These are phyloP conservation scores for Russula dissimulans DNA, from an alignment of 768 basidiomycete species.

Conservation along the genomic window DNA sequence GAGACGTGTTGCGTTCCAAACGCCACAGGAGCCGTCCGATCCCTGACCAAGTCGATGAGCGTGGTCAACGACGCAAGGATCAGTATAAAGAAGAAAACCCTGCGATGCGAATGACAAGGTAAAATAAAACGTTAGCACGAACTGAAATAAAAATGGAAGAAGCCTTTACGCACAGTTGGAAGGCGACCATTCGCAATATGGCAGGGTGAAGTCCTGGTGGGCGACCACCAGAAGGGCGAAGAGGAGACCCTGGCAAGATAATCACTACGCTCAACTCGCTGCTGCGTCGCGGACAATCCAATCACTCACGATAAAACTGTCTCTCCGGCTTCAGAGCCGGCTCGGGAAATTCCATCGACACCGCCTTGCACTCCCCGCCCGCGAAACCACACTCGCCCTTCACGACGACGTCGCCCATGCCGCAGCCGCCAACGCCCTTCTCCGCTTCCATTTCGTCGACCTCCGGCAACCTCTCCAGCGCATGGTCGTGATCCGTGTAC, in stretches of 20 bases:
- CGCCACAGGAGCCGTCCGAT: conserved; percentile 33
- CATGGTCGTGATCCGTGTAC: neutral
- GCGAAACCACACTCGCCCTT: conserved; percentile 5
- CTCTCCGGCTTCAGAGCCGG: neutral
- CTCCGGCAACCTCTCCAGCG: conserved; percentile 2
- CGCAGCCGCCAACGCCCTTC: too few species aligned
- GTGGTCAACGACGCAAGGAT: conserved; percentile 42
- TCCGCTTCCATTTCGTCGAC: neutral
- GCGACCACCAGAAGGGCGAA: conserved; percentile 8
- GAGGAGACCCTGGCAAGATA: conserved; percentile 1
- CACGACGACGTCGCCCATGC: neutral
- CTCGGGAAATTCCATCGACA: neutral
- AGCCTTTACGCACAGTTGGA: conserved; percentile 39
- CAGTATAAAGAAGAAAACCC: conserved; percentile 39
- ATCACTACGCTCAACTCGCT: neutral
- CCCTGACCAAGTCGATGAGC: conserved; percentile 39
- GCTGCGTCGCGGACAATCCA: neutral
- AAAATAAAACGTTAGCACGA: neutral
- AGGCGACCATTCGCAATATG: conserved; percentile 45
- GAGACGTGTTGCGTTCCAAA: conserved; percentile 62
- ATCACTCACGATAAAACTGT: conserved; percentile 11
- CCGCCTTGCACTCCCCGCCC: neutral
- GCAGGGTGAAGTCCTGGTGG: conserved; percentile 30
- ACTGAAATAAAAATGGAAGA: too few species aligned
- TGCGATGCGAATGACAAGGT: conserved; percentile 21